A percentile compares a stretch with the other conserved stretches of the same genome.
Conservation (phyloP, 805 yeast genomes). For the Suhomyces pyralidae region DNA sequence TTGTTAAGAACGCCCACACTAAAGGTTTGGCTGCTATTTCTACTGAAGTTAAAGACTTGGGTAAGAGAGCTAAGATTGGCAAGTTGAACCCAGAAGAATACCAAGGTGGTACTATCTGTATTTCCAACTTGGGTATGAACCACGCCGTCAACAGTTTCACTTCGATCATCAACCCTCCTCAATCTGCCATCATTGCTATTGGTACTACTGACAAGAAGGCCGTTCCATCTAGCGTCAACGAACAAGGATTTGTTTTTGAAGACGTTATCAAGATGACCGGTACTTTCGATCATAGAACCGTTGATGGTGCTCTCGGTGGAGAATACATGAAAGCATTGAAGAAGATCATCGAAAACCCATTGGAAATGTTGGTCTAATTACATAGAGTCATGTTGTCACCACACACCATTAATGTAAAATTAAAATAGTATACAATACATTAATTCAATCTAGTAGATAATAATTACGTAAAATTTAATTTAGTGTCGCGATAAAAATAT, state of each 20-base stretch:
- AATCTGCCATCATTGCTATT: constrained; percentile 87
- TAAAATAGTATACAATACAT: neutral
- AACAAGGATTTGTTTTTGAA: constrained; percentile 89
- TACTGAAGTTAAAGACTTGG: constrained; percentile 81
- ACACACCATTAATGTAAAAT: neutral
- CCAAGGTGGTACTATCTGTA: constrained; percentile 99
- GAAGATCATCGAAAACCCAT: constrained; percentile 90
- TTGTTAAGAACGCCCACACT: constrained; percentile 80
- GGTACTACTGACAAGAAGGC: constrained; percentile 93
- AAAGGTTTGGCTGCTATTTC: constrained; percentile 87
- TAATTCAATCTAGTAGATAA: neutral
- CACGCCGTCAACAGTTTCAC: constrained; percentile 89
- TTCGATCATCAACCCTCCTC: constrained; percentile 97
- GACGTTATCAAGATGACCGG: constrained; percentile 91
- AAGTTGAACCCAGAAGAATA: constrained; percentile 94
- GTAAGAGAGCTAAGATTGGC: constrained; percentile 92
- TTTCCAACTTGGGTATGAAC: constrained; percentile 99
- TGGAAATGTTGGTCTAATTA: constrained; percentile 77
- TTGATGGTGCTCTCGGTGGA: constrained; percentile 98
- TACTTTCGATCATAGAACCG: constrained; percentile 95
- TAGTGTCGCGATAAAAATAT: neutral
- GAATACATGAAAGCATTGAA: constrained; percentile 94
- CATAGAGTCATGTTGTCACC: neutral
- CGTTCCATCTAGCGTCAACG: constrained; percentile 86
- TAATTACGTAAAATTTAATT: neutral